These are phyloP conservation scores for Fusarium oxysporum DNA, from an alignment of 2,329 filamentous ascomycete species.

Conservation along the genomic window DNA sequence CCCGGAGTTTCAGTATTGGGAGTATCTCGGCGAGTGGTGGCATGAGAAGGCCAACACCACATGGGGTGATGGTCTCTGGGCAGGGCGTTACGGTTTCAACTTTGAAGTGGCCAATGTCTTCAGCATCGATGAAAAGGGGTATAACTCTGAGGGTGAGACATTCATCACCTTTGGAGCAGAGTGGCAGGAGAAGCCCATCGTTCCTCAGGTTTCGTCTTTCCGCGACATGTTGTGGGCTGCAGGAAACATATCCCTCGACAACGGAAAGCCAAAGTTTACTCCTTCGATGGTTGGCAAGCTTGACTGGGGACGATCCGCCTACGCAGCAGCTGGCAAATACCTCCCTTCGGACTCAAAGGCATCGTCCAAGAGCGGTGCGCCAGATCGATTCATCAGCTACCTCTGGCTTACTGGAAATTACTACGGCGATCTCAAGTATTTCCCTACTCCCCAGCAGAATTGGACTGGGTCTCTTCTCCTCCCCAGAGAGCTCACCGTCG, in stretches of 20 bases:
- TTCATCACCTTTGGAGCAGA: constrained; percentile 57
- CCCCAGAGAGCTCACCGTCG: constrained; percentile 56
- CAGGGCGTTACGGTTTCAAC: constrained; percentile 56
- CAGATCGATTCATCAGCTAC: constrained; percentile 56
- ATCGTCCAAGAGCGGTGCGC: constrained; percentile 52
- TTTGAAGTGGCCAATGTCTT: constrained; percentile 60
- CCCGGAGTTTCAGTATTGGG: constrained; percentile 41
- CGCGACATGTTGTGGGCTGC: constrained; percentile 57
- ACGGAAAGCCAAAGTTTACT: constrained; percentile 50
- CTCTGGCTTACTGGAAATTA: constrained; percentile 58
- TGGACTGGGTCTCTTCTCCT: constrained; percentile 58
- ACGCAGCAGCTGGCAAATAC: constrained; percentile 57
- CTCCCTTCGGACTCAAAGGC: constrained; percentile 53
- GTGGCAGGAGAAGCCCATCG: constrained; percentile 55
- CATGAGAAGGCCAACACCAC: constrained; percentile 53
- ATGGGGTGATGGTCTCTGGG: constrained; percentile 51
- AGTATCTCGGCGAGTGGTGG: constrained; percentile 47
- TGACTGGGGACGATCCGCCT: constrained; percentile 56
- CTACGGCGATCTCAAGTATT: constrained; percentile 51
- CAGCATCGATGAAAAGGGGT: constrained; percentile 53
- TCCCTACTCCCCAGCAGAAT: constrained; percentile 56
- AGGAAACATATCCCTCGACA: constrained; percentile 48
- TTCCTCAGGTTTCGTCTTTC: constrained; percentile 53
- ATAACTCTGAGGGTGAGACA: constrained; percentile 53
- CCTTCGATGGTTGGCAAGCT: constrained; percentile 56